phyloP scores from a whole-genome alignment of 139 green algal genomes.

The Closterium sp. region DNA sequence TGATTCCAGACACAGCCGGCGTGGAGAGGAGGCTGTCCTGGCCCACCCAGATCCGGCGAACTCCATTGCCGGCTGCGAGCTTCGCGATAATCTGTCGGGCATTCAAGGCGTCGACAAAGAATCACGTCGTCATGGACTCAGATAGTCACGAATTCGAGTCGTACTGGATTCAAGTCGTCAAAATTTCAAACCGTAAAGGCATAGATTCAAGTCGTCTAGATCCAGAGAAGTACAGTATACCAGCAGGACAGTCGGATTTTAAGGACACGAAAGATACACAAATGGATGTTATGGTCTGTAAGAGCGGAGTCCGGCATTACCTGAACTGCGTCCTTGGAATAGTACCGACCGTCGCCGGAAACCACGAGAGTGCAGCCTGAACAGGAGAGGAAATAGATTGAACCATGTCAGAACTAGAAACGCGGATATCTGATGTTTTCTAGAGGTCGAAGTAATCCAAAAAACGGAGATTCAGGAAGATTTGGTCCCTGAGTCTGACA shows the following conservation, averaged over 20 bases:
- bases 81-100: conserved; percentile 47
- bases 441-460: background rate
- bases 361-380: conserved; percentile 53
- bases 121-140: background rate
- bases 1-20: conserved; percentile 56
- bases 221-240: background rate
- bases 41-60: conserved; percentile 45
- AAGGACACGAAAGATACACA: background rate
- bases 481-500: background rate
- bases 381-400: background rate
- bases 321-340: conserved; percentile 53
- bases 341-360: conserved; percentile 56
- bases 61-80: conserved; percentile 54
- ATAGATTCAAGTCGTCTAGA: background rate
- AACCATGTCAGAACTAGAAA: background rate
- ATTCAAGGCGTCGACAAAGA: background rate
- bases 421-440: background rate
- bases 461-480: background rate
- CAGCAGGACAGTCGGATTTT: no score
- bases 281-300: background rate
- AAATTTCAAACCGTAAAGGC: background rate
- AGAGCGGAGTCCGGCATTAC: conserved; percentile 4
- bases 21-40: conserved; percentile 53
- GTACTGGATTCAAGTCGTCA: background rate
- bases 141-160: background rate